Percentiles rank a stretch among this genome's conserved stretches.
phyloP scores from a whole-genome alignment of 2,329 filamentous ascomycete species.

The Thyridium curvatum region DNA sequence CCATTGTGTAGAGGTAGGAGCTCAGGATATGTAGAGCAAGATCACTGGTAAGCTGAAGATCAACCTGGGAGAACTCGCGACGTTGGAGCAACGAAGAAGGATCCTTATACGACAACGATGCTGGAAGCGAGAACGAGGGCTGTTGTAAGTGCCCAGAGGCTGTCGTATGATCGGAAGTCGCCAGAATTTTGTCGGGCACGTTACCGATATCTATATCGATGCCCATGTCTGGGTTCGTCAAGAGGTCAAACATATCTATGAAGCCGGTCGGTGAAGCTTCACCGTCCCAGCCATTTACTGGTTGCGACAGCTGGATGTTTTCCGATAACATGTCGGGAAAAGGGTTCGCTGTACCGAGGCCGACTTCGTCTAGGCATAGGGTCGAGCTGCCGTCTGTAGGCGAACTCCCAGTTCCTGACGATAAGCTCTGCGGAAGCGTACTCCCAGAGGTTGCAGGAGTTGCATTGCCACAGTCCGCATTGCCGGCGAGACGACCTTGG shows the following conservation, averaged over 20 bases:
- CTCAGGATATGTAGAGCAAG: constrained; percentile 5
- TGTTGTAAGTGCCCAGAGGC: background rate
- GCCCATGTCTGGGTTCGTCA: background rate
- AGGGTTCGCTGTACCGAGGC: no score
- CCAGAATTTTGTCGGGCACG: background rate
- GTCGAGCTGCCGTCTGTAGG: background rate
- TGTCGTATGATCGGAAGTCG: background rate
- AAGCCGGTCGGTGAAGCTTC: background rate
- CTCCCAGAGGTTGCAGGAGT: no score
- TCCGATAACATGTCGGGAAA: no score
- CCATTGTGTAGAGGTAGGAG: constrained; percentile 4
- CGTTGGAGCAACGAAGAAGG: constrained; percentile 4
- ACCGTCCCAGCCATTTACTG: background rate
- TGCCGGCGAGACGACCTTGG: background rate
- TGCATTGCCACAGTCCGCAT: no score
- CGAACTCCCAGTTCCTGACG: no score
- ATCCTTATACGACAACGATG: constrained; percentile 2
- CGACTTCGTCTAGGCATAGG: background rate
- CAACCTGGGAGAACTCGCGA: constrained; percentile 2
- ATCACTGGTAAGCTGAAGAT: constrained; percentile 3
- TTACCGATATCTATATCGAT: background rate
- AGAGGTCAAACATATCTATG: constrained; percentile 1
- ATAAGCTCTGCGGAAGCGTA: no score
- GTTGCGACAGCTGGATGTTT: background rate
- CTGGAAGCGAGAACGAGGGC: constrained; percentile 1